Evolutionary conservation across 345 rosid species (phyloP).

Genomic region (Lepidium didymum): DNA sequence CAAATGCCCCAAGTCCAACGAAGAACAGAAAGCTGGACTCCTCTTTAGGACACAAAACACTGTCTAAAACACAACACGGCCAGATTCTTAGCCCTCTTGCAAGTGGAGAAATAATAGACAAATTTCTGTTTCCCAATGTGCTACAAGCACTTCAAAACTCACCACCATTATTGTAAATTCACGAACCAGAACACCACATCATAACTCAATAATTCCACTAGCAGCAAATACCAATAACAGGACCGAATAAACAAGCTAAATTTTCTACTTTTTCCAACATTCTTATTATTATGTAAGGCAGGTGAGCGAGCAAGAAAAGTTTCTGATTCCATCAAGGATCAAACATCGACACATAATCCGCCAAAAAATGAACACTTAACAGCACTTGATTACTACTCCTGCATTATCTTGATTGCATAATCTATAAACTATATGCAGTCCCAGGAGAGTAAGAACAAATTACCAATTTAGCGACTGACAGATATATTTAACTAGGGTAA

Average conservation of each 20-base stretch:
- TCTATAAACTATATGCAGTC: background rate
- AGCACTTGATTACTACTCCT: background rate
- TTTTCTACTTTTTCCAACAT: background rate
- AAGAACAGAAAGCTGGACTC: background rate
- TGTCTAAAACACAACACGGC: background rate
- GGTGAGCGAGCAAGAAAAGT: background rate
- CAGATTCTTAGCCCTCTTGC: background rate
- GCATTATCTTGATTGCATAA: background rate
- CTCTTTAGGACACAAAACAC: background rate
- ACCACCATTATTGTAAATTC: background rate
- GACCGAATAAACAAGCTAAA: background rate
- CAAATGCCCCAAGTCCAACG: background rate
- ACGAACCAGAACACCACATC: slow-evolving; percentile 1
- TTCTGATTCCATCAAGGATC: background rate
- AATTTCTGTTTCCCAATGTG: background rate
- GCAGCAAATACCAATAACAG: background rate
- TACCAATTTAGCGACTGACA: slow-evolving; percentile 2
- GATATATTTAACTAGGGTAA: background rate
- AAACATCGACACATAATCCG: background rate
- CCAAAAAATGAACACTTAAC: background rate
- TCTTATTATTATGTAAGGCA: background rate
- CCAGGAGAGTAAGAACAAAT: background rate
- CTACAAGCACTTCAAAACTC: background rate
- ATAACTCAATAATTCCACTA: background rate
- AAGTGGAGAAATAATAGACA: background rate